phyloP scores from a whole-genome alignment of 2,329 filamentous ascomycete genomes.

The Dothidotthia symphoricarpi region DNA sequence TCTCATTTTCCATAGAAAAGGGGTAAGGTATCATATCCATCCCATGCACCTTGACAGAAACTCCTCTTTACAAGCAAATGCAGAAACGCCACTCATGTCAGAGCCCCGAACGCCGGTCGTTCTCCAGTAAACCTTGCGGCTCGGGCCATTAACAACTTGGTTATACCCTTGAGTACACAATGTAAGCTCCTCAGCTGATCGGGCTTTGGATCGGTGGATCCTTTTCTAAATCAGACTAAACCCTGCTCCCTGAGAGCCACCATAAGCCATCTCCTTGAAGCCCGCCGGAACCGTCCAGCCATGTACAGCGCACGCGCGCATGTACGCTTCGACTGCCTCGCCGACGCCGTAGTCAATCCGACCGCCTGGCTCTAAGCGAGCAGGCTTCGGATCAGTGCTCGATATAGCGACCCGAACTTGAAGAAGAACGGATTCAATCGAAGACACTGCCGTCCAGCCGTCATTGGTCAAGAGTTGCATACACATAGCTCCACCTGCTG shows the following conservation, averaged over 20 bases:
- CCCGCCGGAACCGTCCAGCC: slow-evolving; percentile 71
- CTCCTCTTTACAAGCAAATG: no score
- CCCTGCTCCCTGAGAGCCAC: slow-evolving; percentile 20
- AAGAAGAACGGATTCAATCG: slow-evolving; percentile 75
- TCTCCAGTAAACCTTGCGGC: no score
- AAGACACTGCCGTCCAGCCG: slow-evolving; percentile 73
- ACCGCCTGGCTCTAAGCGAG: slow-evolving; percentile 56
- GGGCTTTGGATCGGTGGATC: no score
- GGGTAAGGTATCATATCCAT: no score
- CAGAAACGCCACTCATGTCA: no score
- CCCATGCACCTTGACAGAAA: no score
- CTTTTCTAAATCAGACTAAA: no score
- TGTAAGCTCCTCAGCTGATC: no score
- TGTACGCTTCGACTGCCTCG: slow-evolving; percentile 74
- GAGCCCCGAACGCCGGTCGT: no score
- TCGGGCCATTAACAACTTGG: no score
- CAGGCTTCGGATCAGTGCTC: slow-evolving; percentile 66
- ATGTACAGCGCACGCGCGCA: slow-evolving; percentile 65
- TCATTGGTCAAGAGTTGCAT: slow-evolving; percentile 80
- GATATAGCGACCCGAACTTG: slow-evolving; percentile 77
- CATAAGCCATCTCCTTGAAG: slow-evolving; percentile 52
- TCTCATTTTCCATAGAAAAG: no score
- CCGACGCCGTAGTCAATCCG: slow-evolving; percentile 60
- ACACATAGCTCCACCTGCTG: slow-evolving; percentile 76
- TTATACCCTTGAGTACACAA: no score